Evolutionary conservation across 2,329 filamentous ascomycete genomes (phyloP).

Genomic region (Ophidiomyces ophidiicola): DNA sequence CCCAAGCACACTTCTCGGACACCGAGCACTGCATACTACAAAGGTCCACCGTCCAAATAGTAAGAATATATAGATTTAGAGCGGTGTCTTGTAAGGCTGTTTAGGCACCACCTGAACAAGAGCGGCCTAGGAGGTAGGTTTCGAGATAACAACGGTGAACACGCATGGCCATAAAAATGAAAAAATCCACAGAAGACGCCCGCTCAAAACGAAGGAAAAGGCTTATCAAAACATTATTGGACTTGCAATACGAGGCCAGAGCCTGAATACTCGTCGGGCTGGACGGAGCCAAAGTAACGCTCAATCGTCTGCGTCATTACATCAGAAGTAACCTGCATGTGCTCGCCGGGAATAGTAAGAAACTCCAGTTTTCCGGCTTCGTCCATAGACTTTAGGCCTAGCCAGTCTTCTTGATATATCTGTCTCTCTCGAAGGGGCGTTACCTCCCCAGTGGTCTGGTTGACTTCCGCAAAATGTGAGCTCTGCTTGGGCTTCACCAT

Average conservation of each 20-base stretch:
- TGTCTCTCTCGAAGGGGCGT: constrained; percentile 55
- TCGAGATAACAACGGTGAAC: no score
- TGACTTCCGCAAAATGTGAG: constrained; percentile 81
- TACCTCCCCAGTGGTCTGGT: constrained; percentile 49
- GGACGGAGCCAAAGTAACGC: constrained; percentile 31
- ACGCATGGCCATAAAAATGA: no score
- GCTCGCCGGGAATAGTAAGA: constrained; percentile 57
- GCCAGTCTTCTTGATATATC: constrained; percentile 85
- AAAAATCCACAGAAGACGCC: no score
- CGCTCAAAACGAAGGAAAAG: no score
- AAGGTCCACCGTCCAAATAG: no score
- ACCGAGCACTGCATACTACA: no score
- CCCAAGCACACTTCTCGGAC: no score
- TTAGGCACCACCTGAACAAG: no score
- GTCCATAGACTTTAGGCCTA: constrained; percentile 71
- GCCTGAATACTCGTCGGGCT: not conserved
- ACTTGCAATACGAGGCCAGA: not conserved
- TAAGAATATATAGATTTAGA: no score
- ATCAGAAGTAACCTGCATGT: constrained; percentile 67
- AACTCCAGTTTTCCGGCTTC: constrained; percentile 68
- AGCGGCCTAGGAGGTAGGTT: no score
- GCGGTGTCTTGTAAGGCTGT: no score
- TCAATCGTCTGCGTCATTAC: constrained; percentile 54
- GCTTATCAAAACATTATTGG: constrained; percentile 1
- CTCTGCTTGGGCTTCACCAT: constrained; percentile 84